Conservation (phyloP, 768 basidiomycete genomes). For the Strobilomyces confusus region DNA sequence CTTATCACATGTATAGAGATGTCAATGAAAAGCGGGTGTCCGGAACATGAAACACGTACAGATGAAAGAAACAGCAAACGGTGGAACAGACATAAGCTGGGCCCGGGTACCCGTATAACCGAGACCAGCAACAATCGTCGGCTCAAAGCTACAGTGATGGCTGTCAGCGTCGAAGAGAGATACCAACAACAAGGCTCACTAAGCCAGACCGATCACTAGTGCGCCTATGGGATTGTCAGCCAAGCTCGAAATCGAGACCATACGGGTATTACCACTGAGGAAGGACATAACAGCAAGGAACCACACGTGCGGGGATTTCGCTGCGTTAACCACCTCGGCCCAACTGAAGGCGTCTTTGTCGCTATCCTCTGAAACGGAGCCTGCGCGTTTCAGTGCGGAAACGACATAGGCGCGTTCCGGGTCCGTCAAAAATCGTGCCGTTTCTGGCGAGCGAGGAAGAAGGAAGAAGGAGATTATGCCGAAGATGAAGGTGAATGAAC, state of each 20-base stretch:
- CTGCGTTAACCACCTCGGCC: constrained; percentile 48
- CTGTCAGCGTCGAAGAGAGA: constrained; percentile 32
- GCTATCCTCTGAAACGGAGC: constrained; percentile 38
- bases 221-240: constrained; percentile 15
- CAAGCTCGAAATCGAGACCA: neutral
- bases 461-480: constrained; percentile 41
- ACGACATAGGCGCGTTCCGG: constrained; percentile 48
- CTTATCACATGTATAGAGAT: constrained; percentile 17
- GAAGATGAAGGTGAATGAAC: constrained; percentile 56
- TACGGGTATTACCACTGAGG: constrained; percentile 39
- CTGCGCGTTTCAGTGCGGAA: constrained; percentile 16
- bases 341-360: constrained; percentile 50
- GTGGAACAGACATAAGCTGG: constrained; percentile 58
- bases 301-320: constrained; percentile 52
- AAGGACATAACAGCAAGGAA: constrained; percentile 49
- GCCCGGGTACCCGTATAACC: constrained; percentile 51
- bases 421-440: constrained; percentile 47
- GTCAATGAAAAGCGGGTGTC: neutral
- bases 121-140: constrained; percentile 47
- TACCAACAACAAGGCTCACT: constrained; percentile 15
- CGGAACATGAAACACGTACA: constrained; percentile 37
- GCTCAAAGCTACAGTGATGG: constrained; percentile 51
- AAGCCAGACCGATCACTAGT: constrained; percentile 16
- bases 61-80: neutral
- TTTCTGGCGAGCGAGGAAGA: constrained; percentile 27